A percentile compares a stretch with the other conserved stretches of the same genome.
Conservation (phyloP, 306 rosid species). For the Prunus dulcis region DNA sequence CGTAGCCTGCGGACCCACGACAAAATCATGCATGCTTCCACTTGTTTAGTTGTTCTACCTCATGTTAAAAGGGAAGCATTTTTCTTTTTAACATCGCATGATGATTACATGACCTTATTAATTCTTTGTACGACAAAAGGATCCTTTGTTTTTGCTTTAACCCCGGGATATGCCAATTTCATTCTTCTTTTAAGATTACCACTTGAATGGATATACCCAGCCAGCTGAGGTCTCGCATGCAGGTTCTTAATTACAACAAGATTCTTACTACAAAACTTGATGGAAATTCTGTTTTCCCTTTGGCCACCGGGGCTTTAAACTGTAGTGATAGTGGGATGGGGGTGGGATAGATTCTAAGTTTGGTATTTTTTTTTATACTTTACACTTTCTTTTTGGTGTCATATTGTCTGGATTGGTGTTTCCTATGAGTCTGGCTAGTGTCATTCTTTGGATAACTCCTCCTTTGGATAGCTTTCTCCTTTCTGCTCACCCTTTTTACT, state of each 20-base stretch:
- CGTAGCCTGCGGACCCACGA: too few species aligned
- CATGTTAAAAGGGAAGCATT: too few species aligned
- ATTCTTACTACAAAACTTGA: neutral
- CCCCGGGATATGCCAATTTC: too few species aligned
- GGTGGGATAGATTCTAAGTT: neutral
- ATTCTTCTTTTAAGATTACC: neutral
- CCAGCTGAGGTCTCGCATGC: neutral
- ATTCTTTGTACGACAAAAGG: too few species aligned
- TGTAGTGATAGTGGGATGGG: neutral
- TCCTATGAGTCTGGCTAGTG: neutral
- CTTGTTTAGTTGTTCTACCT: too few species aligned
- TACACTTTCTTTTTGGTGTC: neutral
- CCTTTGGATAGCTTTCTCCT: neutral
- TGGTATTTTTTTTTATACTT: neutral
- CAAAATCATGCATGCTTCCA: too few species aligned
- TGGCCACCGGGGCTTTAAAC: neutral
- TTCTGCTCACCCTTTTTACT: neutral
- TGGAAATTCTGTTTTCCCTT: neutral
- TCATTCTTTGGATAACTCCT: neutral
- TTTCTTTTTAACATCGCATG: too few species aligned
- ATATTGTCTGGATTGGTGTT: conserved; percentile 1
- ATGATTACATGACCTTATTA: too few species aligned
- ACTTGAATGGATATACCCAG: conserved; percentile 2
- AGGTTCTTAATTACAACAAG: neutral
- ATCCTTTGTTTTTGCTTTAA: too few species aligned